Evolutionary conservation across 2,329 filamentous ascomycete species (phyloP).

Genomic region (Cladophialophora yegresii): DNA sequence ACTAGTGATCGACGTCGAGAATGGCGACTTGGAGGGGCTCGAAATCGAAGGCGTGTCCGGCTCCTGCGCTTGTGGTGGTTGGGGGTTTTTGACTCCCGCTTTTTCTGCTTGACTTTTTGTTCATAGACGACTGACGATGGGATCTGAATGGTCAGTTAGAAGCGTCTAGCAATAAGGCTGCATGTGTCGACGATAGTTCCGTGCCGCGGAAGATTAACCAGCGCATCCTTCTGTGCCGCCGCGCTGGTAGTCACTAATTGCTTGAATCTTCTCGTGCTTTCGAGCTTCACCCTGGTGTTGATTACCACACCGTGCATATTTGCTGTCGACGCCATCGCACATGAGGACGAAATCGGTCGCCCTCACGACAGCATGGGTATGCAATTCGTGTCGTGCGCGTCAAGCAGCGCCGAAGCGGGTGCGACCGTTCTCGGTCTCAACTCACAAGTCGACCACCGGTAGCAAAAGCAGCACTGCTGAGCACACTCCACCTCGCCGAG

Average conservation of each 20-base stretch:
- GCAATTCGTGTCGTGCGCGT: conserved; percentile 28
- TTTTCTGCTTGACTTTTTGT: conserved; percentile 1
- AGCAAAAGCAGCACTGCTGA: neutral
- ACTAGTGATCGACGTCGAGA: conserved; percentile 8
- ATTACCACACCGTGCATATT: conserved; percentile 26
- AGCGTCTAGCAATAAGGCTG: neutral
- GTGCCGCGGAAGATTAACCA: neutral
- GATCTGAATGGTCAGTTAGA: neutral
- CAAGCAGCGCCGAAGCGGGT: conserved; percentile 11
- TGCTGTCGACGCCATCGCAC: conserved; percentile 7
- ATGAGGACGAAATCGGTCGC: conserved; percentile 24
- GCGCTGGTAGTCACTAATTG: no score
- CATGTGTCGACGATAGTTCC: neutral
- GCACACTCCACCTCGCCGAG: conserved; percentile 37
- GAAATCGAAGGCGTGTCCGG: neutral
- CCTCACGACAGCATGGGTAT: conserved; percentile 25
- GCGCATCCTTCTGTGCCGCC: neutral
- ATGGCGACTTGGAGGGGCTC: neutral
- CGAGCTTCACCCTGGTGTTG: conserved; percentile 12
- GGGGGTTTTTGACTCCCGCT: conserved; percentile 3
- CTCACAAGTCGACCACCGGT: conserved; percentile 9
- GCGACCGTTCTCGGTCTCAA: neutral
- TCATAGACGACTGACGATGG: neutral
- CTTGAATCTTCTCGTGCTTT: conserved; percentile 30
- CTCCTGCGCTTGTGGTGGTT: neutral